phyloP scores from a whole-genome alignment of 2,329 filamentous ascomycete species.

The Penicillium glabrum region DNA sequence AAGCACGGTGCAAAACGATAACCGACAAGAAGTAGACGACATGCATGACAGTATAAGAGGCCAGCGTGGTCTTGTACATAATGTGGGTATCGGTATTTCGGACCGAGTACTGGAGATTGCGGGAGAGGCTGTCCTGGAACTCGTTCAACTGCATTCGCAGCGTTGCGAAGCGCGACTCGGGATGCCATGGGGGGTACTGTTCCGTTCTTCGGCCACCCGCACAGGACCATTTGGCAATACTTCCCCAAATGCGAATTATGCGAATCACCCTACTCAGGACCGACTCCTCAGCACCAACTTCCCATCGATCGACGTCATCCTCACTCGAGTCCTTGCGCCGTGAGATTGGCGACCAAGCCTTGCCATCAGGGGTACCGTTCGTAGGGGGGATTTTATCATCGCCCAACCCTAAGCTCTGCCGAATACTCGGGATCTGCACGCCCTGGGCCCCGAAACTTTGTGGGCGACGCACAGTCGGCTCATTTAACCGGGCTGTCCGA shows the following conservation, averaged over 20 bases:
- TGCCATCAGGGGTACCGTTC: constrained; percentile 34
- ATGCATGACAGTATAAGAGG: constrained; percentile 57
- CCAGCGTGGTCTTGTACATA: constrained; percentile 50
- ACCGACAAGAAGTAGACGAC: constrained; percentile 55
- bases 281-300: constrained; percentile 54
- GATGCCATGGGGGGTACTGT: constrained; percentile 54
- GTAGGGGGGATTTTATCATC: constrained; percentile 38
- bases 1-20: constrained; percentile 57
- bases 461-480: constrained; percentile 40
- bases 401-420: constrained; percentile 39
- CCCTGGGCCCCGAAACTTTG: constrained; percentile 43
- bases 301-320: constrained; percentile 52
- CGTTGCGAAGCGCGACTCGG: constrained; percentile 49
- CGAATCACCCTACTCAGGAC: constrained; percentile 56
- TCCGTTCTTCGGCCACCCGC: constrained; percentile 54
- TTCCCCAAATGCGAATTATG: constrained; percentile 56
- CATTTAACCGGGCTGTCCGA: constrained; percentile 50
- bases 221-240: constrained; percentile 57
- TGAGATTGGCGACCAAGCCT: constrained; percentile 41
- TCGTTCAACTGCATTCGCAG: constrained; percentile 48
- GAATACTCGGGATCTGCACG: constrained; percentile 44
- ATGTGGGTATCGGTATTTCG: constrained; percentile 57
- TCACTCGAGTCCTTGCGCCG: constrained; percentile 40
- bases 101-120: constrained; percentile 51
- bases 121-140: constrained; percentile 53